Conservation (phyloP, 2,329 filamentous ascomycete species). For the Verticillium albo-atrum region DNA sequence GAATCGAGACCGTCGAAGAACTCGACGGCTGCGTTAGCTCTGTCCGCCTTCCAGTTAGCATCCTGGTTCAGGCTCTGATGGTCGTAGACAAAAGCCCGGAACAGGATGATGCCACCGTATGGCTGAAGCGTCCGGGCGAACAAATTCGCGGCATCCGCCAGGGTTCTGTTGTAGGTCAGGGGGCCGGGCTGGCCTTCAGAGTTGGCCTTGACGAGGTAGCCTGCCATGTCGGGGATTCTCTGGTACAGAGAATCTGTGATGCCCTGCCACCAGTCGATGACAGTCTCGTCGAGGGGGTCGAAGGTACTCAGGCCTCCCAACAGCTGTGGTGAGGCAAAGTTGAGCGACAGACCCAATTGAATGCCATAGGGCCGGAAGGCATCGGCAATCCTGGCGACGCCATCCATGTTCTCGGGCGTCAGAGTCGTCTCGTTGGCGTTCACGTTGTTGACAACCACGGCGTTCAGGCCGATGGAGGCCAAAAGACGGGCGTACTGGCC, state of each 20-base stretch:
- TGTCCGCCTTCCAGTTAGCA: constrained; percentile 59
- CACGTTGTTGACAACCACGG: constrained; percentile 66
- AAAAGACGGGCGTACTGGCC: constrained; percentile 61
- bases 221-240: constrained; percentile 61
- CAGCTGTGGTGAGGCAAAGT: constrained; percentile 60
- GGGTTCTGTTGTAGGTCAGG: constrained; percentile 63
- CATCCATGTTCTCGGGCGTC: constrained; percentile 52
- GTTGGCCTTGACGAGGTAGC: constrained; percentile 68
- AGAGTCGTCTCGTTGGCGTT: constrained; percentile 61
- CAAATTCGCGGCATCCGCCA: constrained; percentile 64
- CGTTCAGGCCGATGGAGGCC: constrained; percentile 63
- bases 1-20: constrained; percentile 62
- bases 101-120: constrained; percentile 59
- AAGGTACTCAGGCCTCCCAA: constrained; percentile 55
- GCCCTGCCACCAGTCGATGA: constrained; percentile 59
- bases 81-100: constrained; percentile 69
- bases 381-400: constrained; percentile 59
- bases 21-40: constrained; percentile 65
- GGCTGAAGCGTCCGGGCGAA: constrained; percentile 57
- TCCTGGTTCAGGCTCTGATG: constrained; percentile 34
- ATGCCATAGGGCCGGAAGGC: constrained; percentile 64
- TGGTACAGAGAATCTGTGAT: constrained; percentile 56
- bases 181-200: constrained; percentile 70
- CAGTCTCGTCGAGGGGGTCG: constrained; percentile 57
- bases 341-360: constrained; percentile 60